Base-by-base conservation (phyloP, 768 basidiomycete genomes). In the Panaeolus cyanescens region DNA sequence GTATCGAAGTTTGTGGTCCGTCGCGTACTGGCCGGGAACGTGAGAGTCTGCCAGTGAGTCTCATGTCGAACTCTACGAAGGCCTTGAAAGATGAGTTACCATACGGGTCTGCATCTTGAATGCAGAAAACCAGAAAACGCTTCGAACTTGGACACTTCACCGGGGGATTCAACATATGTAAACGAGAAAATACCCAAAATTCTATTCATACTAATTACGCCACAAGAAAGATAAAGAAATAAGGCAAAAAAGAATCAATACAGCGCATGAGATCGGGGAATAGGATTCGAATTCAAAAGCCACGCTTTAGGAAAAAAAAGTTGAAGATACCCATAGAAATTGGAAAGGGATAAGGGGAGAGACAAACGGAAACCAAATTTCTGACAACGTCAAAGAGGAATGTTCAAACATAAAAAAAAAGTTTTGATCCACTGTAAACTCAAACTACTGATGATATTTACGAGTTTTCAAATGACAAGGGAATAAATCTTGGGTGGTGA, bases 121-220 rank as follows among this genome's bases (percentile, higher is more conserved):
- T n/a, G n/a, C n/a, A n/a, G n/a, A n/a, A n/a, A n/a, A n/a, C n/a
- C n/a, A n/a, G n/a, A n/a, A n/a, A n/a, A n/a, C n/a, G n/a, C n/a
- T n/a, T n/a, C n/a, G n/a, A n/a, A n/a, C n/a, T n/a, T n/a, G n/a
- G n/a, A n/a, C n/a, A n/a, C n/a, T n/a, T n/a, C n/a, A n/a, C n/a
- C n/a, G n/a, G n/a, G n/a, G n/a, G n/a, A n/a, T n/a, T n/a, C n/a
- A n/a, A n/a, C 17, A 5, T 19, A 8, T 19, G 10, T 40, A 17
- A 40, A 40, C n/a, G 39, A 40, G 39, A 28, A 28, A 28, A 50
- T n/a, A 50, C 45, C 45, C 45, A 50, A 50, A 50, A 50, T 50
- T 50, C 45, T 50, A 50, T 50, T 50, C 45, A 50, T 50, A 50
- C 45, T 50, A 50, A 28, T 30, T 50, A 50, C 45, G 45, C 25